Evolutionary conservation across 768 basidiomycete species (phyloP).

Genomic region (Naganishia kalamii): DNA sequence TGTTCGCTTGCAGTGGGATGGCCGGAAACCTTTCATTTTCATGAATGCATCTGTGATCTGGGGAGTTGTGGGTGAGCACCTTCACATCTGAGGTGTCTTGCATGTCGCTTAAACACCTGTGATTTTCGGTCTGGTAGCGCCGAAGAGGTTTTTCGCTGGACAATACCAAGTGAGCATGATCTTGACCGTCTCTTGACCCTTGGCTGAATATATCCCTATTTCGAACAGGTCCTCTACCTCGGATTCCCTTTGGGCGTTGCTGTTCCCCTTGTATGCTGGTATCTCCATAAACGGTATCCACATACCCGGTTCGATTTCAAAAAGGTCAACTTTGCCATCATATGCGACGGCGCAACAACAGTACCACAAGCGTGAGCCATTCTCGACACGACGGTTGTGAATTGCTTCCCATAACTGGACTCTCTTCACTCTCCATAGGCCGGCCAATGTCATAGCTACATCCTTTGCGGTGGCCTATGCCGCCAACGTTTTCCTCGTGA

Average conservation of each 20-base stretch:
- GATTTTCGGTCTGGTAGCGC: slow-evolving; percentile 44
- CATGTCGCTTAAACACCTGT: background rate
- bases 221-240: slow-evolving; percentile 13
- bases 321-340: slow-evolving; percentile 45
- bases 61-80: background rate
- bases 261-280: slow-evolving; percentile 37
- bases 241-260: slow-evolving; percentile 41
- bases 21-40: slow-evolving; percentile 43
- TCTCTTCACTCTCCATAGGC: slow-evolving; percentile 21
- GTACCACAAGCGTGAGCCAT: slow-evolving; percentile 44
- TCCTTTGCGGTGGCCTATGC: slow-evolving; percentile 32
- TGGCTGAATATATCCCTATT: background rate
- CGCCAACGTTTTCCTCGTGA: slow-evolving; percentile 36
- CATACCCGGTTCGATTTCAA: slow-evolving; percentile 31
- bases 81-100: too few species aligned
- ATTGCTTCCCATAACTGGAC: background rate
- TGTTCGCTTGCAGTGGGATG: slow-evolving; percentile 38
- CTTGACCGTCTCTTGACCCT: background rate
- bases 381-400: too few species aligned
- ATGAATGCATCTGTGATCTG: slow-evolving; percentile 40
- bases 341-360: slow-evolving; percentile 42
- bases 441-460: slow-evolving; percentile 44
- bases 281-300: slow-evolving; percentile 42
- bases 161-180: slow-evolving; percentile 32
- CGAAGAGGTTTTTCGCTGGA: slow-evolving; percentile 44